Conservation (phyloP, 2,329 filamentous ascomycete genomes). For the Diaporthe ampelina region DNA sequence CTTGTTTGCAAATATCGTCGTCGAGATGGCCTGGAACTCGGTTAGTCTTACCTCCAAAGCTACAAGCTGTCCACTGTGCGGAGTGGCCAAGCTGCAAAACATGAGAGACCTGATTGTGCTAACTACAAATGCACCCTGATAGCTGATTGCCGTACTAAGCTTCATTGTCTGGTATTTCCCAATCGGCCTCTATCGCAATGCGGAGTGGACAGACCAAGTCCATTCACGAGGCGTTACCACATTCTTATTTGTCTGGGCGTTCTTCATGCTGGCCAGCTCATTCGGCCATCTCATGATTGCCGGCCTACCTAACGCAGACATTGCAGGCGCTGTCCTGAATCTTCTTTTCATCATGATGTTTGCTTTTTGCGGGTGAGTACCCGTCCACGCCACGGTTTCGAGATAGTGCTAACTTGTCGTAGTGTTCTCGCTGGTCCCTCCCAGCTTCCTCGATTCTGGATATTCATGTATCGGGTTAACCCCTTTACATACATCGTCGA, state of each 20-base stretch:
- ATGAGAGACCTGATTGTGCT: neutral
- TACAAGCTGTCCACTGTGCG: no score
- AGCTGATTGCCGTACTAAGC: constrained; percentile 71
- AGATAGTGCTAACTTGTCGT: neutral
- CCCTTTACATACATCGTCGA: constrained; percentile 82
- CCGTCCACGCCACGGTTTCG: no score
- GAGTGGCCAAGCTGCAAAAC: no score
- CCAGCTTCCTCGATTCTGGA: constrained; percentile 77
- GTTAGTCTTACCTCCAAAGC: neutral
- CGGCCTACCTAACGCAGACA: constrained; percentile 74
- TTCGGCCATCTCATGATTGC: constrained; percentile 76
- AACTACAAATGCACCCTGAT: neutral
- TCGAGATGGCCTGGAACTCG: constrained; percentile 80
- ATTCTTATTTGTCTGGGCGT: constrained; percentile 75
- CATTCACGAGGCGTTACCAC: constrained; percentile 72
- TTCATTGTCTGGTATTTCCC: constrained; percentile 80
- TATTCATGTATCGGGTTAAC: constrained; percentile 78
- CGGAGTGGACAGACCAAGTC: constrained; percentile 50
- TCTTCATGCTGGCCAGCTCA: constrained; percentile 76
- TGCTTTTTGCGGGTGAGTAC: constrained; percentile 67
- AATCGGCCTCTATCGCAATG: constrained; percentile 71
- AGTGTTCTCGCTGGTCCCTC: constrained; percentile 71
- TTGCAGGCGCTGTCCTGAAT: constrained; percentile 75
- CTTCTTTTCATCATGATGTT: constrained; percentile 74
- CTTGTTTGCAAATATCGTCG: constrained; percentile 74